phyloP scores from a whole-genome alignment of 2,329 filamentous ascomycete genomes.

The Colletotrichum musicola region DNA sequence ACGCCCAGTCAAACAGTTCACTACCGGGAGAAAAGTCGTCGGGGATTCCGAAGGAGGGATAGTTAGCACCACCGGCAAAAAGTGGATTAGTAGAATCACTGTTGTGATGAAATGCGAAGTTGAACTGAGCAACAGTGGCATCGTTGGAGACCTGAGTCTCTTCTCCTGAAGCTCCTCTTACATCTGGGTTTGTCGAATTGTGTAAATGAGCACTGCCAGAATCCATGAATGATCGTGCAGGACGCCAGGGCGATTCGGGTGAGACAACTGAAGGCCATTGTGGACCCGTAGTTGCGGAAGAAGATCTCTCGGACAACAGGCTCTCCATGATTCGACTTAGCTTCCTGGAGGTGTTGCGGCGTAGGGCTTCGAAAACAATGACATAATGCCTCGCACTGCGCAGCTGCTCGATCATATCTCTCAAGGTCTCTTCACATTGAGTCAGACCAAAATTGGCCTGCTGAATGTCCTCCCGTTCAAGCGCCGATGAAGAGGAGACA shows the following conservation, averaged over 20 bases:
- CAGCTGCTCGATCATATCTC: constrained; percentile 44
- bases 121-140: background rate
- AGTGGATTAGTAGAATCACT: background rate
- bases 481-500: constrained; percentile 33
- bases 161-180: no score
- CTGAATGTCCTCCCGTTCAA: constrained; percentile 13
- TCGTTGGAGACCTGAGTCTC: background rate
- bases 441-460: constrained; percentile 28
- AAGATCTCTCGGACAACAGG: background rate
- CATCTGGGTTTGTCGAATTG: background rate
- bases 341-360: constrained; percentile 41
- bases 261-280: background rate
- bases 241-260: background rate
- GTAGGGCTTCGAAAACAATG: constrained; percentile 45
- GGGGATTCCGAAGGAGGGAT: background rate
- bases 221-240: background rate
- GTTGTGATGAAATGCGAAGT: background rate
- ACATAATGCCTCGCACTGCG: constrained; percentile 45
- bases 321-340: constrained; percentile 23
- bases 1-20: constrained; percentile 34
- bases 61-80: background rate
- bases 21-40: constrained; percentile 7
- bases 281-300: background rate
- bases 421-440: constrained; percentile 43
- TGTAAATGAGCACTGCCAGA: background rate